Conservation (phyloP, 805 yeast genomes). For the Pichia occidentalis region DNA sequence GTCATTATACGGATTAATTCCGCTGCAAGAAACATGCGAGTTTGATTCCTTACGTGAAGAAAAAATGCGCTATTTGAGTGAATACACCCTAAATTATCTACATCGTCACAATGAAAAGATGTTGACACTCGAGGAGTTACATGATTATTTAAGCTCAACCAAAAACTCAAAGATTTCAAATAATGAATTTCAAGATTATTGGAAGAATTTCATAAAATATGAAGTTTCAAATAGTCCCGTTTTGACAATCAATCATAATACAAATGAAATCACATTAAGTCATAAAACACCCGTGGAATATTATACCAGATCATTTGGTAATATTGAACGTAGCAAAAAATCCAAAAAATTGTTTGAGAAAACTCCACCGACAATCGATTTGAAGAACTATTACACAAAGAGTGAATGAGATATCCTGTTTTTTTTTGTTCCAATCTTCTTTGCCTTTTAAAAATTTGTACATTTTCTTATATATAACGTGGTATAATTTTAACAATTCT, state of each 20-base stretch:
- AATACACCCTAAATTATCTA: constrained; percentile 59
- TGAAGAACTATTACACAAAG: constrained; percentile 6
- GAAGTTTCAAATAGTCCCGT: constrained; percentile 35
- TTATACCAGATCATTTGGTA: constrained; percentile 10
- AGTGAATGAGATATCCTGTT: background rate
- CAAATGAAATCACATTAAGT: constrained; percentile 35
- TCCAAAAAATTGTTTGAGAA: constrained; percentile 7
- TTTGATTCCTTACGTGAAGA: constrained; percentile 70
- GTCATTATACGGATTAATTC: constrained; percentile 49
- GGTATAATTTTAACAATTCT: no score
- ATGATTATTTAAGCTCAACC: constrained; percentile 54
- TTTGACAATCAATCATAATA: constrained; percentile 55
- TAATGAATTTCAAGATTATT: constrained; percentile 68
- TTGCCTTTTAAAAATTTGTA: no score
- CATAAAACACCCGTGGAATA: constrained; percentile 34
- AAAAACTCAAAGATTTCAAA: constrained; percentile 38
- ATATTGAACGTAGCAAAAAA: constrained; percentile 8
- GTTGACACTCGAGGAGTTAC: constrained; percentile 62
- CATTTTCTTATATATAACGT: no score
- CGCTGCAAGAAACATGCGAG: constrained; percentile 59
- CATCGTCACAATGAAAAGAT: constrained; percentile 61
- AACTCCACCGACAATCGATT: constrained; percentile 12
- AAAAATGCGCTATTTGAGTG: constrained; percentile 56
- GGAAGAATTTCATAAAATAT: constrained; percentile 46
- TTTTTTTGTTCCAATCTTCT: background rate